These are phyloP conservation scores for Globisporangium nagaii DNA, from an alignment of 352 stramenopile genomes.

Conservation along the genomic window DNA sequence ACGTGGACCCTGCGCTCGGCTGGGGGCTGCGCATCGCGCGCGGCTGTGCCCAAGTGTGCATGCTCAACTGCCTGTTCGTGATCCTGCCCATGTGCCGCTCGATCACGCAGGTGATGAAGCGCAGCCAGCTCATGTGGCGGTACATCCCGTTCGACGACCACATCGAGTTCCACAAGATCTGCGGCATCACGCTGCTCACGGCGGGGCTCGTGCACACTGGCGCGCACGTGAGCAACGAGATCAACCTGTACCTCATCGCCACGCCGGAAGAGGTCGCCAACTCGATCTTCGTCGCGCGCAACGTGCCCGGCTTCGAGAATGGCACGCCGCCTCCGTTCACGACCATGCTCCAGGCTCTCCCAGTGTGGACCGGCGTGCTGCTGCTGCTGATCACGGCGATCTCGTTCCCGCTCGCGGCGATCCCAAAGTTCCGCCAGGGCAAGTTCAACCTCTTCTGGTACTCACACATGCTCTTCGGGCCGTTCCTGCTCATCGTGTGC, in stretches of 20 bases:
- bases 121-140: constrained; percentile 50
- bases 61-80: constrained; percentile 76
- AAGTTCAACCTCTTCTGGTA: constrained; percentile 82
- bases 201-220: constrained; percentile 56
- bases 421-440: constrained; percentile 68
- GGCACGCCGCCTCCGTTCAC: constrained; percentile 51
- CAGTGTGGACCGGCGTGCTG: constrained; percentile 64
- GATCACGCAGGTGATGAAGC: constrained; percentile 70
- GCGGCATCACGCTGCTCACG: constrained; percentile 49
- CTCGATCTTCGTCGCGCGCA: constrained; percentile 55
- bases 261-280: constrained; percentile 49
- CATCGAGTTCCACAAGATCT: constrained; percentile 79
- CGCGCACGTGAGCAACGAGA: constrained; percentile 66
- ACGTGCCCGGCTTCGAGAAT: constrained; percentile 41
- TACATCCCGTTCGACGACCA: constrained; percentile 80
- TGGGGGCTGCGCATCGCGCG: constrained; percentile 68
- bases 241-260: constrained; percentile 62
- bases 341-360: constrained; percentile 58
- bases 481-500: constrained; percentile 57
- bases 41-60: constrained; percentile 65
- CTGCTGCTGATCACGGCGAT: constrained; percentile 61
- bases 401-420: constrained; percentile 63
- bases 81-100: constrained; percentile 76
- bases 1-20: constrained; percentile 68
- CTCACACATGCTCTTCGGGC: constrained; percentile 75